phyloP scores from a whole-genome alignment of 805 yeast genomes.

The Kuraishia molischiana region DNA sequence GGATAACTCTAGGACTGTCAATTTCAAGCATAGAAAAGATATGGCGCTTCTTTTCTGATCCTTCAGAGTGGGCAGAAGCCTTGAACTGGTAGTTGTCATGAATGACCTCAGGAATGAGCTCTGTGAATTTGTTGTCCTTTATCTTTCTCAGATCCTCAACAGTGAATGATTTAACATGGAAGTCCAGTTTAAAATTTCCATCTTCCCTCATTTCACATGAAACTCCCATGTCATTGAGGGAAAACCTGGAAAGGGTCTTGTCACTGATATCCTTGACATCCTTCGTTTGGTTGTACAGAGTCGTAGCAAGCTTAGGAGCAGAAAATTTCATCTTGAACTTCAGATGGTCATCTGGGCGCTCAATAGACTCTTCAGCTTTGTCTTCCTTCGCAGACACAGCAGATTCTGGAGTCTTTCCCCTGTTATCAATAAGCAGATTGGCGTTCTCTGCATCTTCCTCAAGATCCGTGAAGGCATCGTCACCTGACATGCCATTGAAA shows the following conservation, averaged over 20 bases:
- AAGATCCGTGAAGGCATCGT: slow-evolving; percentile 36
- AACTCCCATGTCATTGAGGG: slow-evolving; percentile 50
- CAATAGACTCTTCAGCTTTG: not conserved
- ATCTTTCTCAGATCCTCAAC: slow-evolving; percentile 63
- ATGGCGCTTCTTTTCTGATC: slow-evolving; percentile 25
- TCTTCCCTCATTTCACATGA: slow-evolving; percentile 40
- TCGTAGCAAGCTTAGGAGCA: slow-evolving; percentile 55
- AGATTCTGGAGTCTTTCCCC: slow-evolving; percentile 4
- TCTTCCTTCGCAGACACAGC: slow-evolving; percentile 5
- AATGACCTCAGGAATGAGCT: slow-evolving; percentile 65
- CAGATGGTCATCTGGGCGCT: slow-evolving; percentile 15
- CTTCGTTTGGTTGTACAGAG: slow-evolving; percentile 45
- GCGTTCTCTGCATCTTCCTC: slow-evolving; percentile 60
- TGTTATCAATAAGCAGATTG: slow-evolving; percentile 31
- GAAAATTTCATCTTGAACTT: slow-evolving; percentile 40
- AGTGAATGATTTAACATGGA: slow-evolving; percentile 62
- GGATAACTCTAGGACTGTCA: slow-evolving; percentile 70
- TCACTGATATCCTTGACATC: slow-evolving; percentile 23
- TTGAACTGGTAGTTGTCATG: slow-evolving; percentile 64
- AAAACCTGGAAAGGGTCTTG: slow-evolving; percentile 41
- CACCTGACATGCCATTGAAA: slow-evolving; percentile 33
- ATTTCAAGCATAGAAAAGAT: slow-evolving; percentile 50
- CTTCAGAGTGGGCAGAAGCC: slow-evolving; percentile 38
- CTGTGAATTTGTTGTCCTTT: slow-evolving; percentile 61
- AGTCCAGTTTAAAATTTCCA: slow-evolving; percentile 46